Evolutionary conservation across 805 yeast genomes (phyloP), one percentile per base, ranked within the genome.

Genomic region (Zygoascus ofunaensis): DNA sequence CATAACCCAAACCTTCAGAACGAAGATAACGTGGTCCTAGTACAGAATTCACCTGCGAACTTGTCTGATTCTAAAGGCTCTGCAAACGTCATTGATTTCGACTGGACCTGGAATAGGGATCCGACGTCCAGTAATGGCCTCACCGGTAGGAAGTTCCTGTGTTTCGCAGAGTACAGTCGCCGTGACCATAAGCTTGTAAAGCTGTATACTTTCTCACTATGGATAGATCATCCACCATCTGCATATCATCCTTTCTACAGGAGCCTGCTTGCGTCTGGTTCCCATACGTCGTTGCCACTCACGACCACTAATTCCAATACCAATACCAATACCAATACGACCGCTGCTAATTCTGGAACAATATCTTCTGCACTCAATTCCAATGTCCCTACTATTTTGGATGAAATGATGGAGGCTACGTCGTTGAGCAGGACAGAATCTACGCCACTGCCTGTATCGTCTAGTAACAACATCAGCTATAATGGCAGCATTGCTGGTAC

Each of bases 121-220:
- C 22, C 43, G 14, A 24, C 43, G 42, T 5, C 39, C 34, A 19
- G 47, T 45, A 19, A 26, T 20, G 42, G 49, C 24, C 34, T 19
- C 33, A 10, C 41, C 33, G 50, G 53, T 24, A 34, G 58, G 59
- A 61, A 24, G 44, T 54, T 58, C n/a, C 57, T 63, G 41, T 61
- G 69, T 19, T 68, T 67, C 46, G 69, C 68, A 24, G 68, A 66
- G 45, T 66, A 67, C 49, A 61, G 52, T 45, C 58, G 58, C 40
- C 55, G 57, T 22, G 57, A 55, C 4, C 66, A 65, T 45, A 48
- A 49, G 5, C 52, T 65, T 21, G 47, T 52, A 10, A 55, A 54
- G n/a, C 55, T 66, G 18, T 60, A 58, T 2, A 49, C 57, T 28
- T 63, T 63, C 48, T 46, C 59, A 3, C 48, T 64, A 24, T 64